Evolutionary conservation across 179 eudicot species (phyloP).

Genomic region (Sideroxylon spinosum): DNA sequence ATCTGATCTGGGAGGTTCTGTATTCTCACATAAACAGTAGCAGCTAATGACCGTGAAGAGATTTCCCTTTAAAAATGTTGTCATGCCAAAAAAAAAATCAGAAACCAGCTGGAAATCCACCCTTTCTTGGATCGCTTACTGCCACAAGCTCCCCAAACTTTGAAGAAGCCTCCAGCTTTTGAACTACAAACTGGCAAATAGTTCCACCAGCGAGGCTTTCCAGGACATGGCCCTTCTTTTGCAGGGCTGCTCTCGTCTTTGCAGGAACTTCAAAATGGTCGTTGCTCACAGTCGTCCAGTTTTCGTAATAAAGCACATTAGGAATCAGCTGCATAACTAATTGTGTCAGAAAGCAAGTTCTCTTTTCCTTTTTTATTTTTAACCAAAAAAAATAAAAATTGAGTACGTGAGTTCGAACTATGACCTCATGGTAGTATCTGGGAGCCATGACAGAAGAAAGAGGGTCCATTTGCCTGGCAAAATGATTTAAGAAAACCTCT

Average conservation of each 20-base stretch:
- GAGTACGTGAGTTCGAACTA: not conserved
- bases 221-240: constrained; percentile 32
- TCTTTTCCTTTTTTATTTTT: not conserved
- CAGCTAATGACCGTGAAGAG: too few species aligned
- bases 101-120: constrained; percentile 39
- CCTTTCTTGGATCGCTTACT: constrained; percentile 44
- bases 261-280: constrained; percentile 38
- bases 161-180: constrained; percentile 12
- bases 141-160: constrained; percentile 25
- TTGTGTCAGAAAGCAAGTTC: not conserved
- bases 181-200: constrained; percentile 34
- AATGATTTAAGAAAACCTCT: constrained; percentile 31
- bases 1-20: too few species aligned
- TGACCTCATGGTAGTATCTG: constrained; percentile 25
- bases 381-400: not conserved
- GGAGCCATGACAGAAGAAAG: constrained; percentile 24
- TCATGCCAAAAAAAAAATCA: constrained; percentile 8
- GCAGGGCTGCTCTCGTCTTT: constrained; percentile 18
- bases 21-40: too few species aligned
- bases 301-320: constrained; percentile 34
- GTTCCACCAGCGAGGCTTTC: constrained; percentile 31
- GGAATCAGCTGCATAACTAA: constrained; percentile 33
- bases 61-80: too few species aligned
- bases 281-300: constrained; percentile 32
- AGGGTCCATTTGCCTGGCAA: constrained; percentile 25